phyloP scores from a whole-genome alignment of 371 early-diverging fungal genomes.

The Coemansia sp. region DNA sequence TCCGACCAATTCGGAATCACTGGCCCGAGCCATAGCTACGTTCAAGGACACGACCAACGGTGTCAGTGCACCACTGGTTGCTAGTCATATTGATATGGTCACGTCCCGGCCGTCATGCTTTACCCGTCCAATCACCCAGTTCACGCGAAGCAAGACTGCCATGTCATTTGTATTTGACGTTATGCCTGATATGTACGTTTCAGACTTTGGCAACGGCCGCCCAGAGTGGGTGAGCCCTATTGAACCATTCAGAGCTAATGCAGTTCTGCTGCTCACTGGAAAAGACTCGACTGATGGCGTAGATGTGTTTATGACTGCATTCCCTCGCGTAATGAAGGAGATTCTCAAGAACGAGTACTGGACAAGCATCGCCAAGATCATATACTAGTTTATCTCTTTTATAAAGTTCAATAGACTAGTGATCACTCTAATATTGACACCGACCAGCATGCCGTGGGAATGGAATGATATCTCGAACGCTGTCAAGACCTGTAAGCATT shows the following conservation, averaged over 20 bases:
- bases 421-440: conserved; percentile 38
- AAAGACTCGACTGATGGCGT: conserved; percentile 32
- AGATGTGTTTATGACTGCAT: conserved; percentile 42
- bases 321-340: conserved; percentile 36
- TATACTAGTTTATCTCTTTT: conserved; percentile 23
- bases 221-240: conserved; percentile 48
- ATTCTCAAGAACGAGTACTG: conserved; percentile 35
- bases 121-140: conserved; percentile 36
- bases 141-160: conserved; percentile 22
- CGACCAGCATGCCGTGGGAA: conserved; percentile 60
- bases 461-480: conserved; percentile 81
- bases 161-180: conserved; percentile 41
- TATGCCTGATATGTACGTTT: conserved; percentile 46
- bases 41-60: conserved; percentile 9
- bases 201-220: conserved; percentile 37
- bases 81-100: conserved; percentile 36
- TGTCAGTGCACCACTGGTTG: conserved; percentile 21
- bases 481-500: conserved; percentile 77
- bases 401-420: background rate
- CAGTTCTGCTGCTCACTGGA: conserved; percentile 29
- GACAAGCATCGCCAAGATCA: conserved; percentile 27
- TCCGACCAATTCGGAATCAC: conserved; percentile 23
- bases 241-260: conserved; percentile 41
- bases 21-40: conserved; percentile 14
- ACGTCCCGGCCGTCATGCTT: conserved; percentile 26